These are phyloP conservation scores for Digitaria exilis DNA, from an alignment of 202 grass and related monocot genomes.

Conservation along the genomic window DNA sequence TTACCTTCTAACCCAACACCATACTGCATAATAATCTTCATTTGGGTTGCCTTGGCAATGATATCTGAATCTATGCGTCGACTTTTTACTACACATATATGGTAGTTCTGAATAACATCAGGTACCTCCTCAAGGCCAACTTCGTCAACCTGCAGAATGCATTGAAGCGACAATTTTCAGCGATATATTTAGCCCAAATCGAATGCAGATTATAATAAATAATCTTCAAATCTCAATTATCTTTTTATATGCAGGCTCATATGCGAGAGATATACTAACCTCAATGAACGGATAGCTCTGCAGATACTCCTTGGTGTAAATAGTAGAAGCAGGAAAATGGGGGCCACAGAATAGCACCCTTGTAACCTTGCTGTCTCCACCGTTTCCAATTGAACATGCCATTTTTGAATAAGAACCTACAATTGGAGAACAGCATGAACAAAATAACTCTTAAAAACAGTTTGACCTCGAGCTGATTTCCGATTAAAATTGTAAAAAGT, in stretches of 20 bases:
- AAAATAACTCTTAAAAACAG: background rate
- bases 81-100: constrained; percentile 85
- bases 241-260: background rate
- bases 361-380: constrained; percentile 31
- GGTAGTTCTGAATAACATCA: constrained; percentile 79
- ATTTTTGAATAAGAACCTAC: constrained; percentile 52
- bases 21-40: constrained; percentile 97
- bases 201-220: background rate
- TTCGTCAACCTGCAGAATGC: constrained; percentile 69
- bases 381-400: constrained; percentile 24
- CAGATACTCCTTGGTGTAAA: constrained; percentile 73
- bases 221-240: background rate
- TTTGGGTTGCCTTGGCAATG: constrained; percentile 80
- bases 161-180: background rate
- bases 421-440: background rate
- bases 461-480: background rate
- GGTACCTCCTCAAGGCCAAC: constrained; percentile 73
- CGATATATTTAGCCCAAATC: background rate
- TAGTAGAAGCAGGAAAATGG: constrained; percentile 65
- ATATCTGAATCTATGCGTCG: constrained; percentile 57
- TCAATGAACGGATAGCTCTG: constrained; percentile 75
- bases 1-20: constrained; percentile 94
- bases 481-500: background rate
- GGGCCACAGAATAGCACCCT: constrained; percentile 80
- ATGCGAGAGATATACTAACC: constrained; percentile 39